Conservation (phyloP, 2,329 filamentous ascomycete genomes). For the Aphanoascus verrucosus region DNA sequence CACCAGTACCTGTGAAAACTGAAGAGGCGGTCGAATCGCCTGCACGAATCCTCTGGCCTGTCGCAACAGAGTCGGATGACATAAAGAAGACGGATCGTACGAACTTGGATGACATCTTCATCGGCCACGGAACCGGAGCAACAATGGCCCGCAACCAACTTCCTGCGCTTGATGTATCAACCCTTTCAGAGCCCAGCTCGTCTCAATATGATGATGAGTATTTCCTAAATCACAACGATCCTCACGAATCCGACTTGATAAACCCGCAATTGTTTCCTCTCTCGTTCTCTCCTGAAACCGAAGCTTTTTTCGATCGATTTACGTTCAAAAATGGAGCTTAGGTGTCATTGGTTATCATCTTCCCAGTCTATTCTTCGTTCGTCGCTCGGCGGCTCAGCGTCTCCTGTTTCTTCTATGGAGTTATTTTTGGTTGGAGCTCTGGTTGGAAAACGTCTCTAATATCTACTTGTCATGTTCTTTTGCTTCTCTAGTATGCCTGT, state of each 20-base stretch:
- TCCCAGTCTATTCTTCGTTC: background rate
- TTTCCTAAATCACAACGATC: conserved; percentile 24
- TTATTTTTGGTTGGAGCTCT: too few relatives aligned
- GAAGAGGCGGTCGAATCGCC: conserved; percentile 17
- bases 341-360: background rate
- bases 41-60: conserved; percentile 27
- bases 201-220: conserved; percentile 29
- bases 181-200: conserved; percentile 29
- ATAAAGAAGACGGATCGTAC: conserved; percentile 27
- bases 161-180: conserved; percentile 22
- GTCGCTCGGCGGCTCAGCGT: too few relatives aligned
- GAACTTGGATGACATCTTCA: conserved; percentile 33
- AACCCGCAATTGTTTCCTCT: conserved; percentile 11
- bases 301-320: conserved; percentile 15
- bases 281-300: conserved; percentile 13
- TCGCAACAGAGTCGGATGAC: conserved; percentile 29
- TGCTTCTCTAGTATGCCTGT: background rate
- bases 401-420: too few relatives aligned
- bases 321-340: conserved; percentile 6
- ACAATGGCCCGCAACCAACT: conserved; percentile 25
- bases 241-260: conserved; percentile 7
- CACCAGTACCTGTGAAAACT: conserved; percentile 14
- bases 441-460: too few relatives aligned
- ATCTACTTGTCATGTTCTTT: background rate
- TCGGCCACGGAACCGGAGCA: conserved; percentile 26